Conservation (phyloP, 176 grass and related monocot genomes). For the Melocanna baccifera region DNA sequence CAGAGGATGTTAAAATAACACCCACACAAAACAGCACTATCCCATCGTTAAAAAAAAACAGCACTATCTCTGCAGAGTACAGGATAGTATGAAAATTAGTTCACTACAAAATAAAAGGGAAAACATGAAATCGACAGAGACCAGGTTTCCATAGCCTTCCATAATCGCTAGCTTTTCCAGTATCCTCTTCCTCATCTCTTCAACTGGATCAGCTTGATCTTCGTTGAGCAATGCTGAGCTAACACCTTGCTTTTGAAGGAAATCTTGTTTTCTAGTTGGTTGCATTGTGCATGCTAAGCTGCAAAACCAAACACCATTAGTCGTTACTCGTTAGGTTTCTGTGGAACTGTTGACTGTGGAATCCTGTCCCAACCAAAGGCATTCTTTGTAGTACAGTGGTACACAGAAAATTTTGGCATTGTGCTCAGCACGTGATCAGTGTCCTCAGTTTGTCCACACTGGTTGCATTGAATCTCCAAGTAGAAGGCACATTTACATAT, state of each 20-base stretch:
- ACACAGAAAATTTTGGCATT: neutral
- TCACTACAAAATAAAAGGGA: neutral
- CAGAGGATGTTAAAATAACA: neutral
- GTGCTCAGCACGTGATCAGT: neutral
- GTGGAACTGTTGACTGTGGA: neutral
- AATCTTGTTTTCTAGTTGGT: neutral
- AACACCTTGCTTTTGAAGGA: no score
- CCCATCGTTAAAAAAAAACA: neutral
- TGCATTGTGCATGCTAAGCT: neutral
- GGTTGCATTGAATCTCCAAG: neutral
- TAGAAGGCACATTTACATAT: neutral
- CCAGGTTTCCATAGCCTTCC: neutral
- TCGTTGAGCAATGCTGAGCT: neutral
- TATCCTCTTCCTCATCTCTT: neutral
- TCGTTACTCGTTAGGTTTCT: neutral
- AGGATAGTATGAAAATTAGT: neutral
- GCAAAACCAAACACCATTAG: neutral
- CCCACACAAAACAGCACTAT: neutral
- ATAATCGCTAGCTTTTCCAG: neutral
- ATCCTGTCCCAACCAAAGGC: constrained; percentile 5
- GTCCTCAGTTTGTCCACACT: constrained; percentile 10
- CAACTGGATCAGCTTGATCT: neutral
- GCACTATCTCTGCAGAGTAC: neutral
- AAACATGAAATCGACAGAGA: neutral
- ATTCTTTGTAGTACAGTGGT: neutral